Conservation (phyloP, 139 green algal genomes). For the Closterium sp. region DNA sequence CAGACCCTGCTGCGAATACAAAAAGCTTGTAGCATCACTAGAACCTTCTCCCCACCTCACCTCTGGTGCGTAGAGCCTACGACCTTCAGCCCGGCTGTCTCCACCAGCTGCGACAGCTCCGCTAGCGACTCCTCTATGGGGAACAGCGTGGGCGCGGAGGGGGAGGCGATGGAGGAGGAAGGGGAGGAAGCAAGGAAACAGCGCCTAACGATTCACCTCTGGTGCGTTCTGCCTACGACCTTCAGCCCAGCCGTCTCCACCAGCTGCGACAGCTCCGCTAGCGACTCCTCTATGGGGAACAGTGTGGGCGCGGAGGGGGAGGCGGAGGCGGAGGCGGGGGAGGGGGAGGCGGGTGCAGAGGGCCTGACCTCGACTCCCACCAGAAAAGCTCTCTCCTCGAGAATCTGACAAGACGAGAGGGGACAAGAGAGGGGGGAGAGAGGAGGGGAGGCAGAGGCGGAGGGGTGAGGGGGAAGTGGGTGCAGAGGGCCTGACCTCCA, state of each 20-base stretch:
- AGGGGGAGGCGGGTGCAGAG: no score
- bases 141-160: not conserved
- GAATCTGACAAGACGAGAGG: no score
- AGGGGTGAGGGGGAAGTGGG: not conserved
- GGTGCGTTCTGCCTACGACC: constrained; percentile 80
- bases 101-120: constrained; percentile 84
- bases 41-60: not conserved
- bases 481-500: constrained; percentile 28
- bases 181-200: no score
- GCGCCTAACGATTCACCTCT: constrained; percentile 48
- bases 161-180: not conserved
- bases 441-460: not conserved
- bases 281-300: constrained; percentile 71
- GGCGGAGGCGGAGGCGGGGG: not conserved
- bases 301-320: not conserved
- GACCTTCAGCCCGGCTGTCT: constrained; percentile 87
- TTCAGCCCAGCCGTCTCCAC: constrained; percentile 85
- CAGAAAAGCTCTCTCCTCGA: constrained; percentile 44
- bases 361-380: constrained; percentile 40
- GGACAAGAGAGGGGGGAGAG: not conserved
- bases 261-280: constrained; percentile 87
- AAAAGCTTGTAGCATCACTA: not conserved
- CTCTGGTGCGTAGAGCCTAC: not conserved
- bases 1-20: no score
- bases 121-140: constrained; percentile 78